Base-by-base conservation (phyloP, 2,329 filamentous ascomycete species). In the Fusarium gaditjirri region DNA sequence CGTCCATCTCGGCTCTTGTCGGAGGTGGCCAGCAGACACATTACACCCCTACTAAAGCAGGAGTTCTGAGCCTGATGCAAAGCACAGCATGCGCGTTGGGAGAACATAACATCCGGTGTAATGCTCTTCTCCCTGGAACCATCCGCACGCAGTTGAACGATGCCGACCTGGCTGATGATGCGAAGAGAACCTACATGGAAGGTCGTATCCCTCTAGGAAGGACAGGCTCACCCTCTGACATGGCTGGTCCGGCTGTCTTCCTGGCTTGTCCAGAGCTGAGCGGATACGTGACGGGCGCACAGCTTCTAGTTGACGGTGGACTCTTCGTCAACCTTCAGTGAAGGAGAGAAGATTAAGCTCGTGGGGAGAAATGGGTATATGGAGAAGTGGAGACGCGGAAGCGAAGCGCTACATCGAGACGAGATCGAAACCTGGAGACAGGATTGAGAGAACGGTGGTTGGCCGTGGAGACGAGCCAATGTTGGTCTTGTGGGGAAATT, bases 41-140 rank as follows among this genome's bases (percentile, higher is more conserved):
- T 79, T 97, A 97, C 82, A 97, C 94, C 21, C 93, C 94, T 14
- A 97, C 94, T 21, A 97, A 97, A 81, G 94, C 94, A 0, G 94
- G 93, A 5, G 87, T 97, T 6, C 79, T 93, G 41, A 93, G 90
- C 50, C 85, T 97, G 47, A 96, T 97, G 89, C 94, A 97, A 84
- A 94, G 91, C 72, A 90, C 90, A 41, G 94, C 94, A 0, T 92
- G 93, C 38, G 93, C 94, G 13, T 82, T 97, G 47, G 94, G 94
- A 0, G 87, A 89, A 77, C 88, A 96, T 80, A 85, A 86, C 9
- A 94, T 97, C 60, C 83, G 94, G 57, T 97, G 94, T 80, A 97
- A 97, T 80, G 93, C 94, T 3, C 81, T 97, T 60, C 82, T 97
- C 19, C 94, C 94, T 2, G 94, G 94, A 1, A 97, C 94, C 0